phyloP scores from a whole-genome alignment of 805 yeast genomes.

The Pichia pseudocactophila region DNA sequence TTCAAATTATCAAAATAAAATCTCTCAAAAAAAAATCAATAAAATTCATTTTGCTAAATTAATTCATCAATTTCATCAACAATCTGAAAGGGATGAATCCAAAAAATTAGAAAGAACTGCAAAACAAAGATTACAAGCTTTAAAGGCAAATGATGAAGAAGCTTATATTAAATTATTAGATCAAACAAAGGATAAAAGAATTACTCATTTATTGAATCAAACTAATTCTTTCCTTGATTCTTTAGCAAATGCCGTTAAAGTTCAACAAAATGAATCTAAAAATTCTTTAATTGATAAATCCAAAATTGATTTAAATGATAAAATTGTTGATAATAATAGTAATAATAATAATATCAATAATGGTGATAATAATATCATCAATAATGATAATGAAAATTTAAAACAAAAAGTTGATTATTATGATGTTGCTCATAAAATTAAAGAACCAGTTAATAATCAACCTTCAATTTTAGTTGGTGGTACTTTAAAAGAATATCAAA shows the following conservation, averaged over 20 bases:
- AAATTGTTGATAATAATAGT: neutral
- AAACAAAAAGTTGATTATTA: conserved; percentile 66
- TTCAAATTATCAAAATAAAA: conserved; percentile 23
- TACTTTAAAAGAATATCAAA: conserved; percentile 65
- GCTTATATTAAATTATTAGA: conserved; percentile 77
- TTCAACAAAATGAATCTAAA: conserved; percentile 55
- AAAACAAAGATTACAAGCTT: conserved; percentile 80
- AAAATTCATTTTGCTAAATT: conserved; percentile 27
- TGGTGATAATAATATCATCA: conserved; percentile 19
- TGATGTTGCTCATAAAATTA: conserved; percentile 69
- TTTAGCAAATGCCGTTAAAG: conserved; percentile 69
- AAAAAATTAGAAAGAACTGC: conserved; percentile 71
- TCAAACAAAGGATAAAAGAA: conserved; percentile 81
- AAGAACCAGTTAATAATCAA: conserved; percentile 58
- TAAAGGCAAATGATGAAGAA: conserved; percentile 82
- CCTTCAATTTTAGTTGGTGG: conserved; percentile 72
- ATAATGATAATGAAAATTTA: conserved; percentile 12
- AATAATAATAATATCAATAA: neutral
- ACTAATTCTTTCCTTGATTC: conserved; percentile 72
- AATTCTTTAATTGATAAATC: conserved; percentile 21
- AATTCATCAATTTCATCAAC: conserved; percentile 40
- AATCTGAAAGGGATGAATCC: conserved; percentile 65
- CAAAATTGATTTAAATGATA: conserved; percentile 6
- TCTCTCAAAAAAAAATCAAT: conserved; percentile 24
- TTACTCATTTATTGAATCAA: conserved; percentile 73